phyloP scores from a whole-genome alignment of 83 land plant species.

The Diphasiastrum complanatum region DNA sequence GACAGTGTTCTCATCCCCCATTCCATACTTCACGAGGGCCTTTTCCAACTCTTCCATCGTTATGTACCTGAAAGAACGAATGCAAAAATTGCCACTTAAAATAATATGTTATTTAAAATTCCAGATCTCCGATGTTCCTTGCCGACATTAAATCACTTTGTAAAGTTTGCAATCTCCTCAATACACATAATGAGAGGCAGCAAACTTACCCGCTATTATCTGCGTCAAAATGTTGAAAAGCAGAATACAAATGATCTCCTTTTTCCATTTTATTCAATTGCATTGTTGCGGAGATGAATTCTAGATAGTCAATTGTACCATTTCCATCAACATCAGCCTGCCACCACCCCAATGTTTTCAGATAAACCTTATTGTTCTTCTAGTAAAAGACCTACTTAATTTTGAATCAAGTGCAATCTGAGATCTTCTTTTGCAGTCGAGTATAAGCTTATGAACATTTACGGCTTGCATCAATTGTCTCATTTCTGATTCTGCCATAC shows the following conservation, averaged over 20 bases:
- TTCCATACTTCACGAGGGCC: constrained; percentile 69
- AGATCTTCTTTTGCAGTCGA: neutral
- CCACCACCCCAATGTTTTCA: too few species aligned
- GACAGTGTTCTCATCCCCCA: constrained; percentile 79
- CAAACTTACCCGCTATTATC: constrained; percentile 27
- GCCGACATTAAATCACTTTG: too few species aligned
- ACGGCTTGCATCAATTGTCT: constrained; percentile 88
- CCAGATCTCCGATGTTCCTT: too few species aligned
- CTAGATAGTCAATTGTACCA: constrained; percentile 77
- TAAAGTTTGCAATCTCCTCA: too few species aligned
- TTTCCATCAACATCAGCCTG: constrained; percentile 96
- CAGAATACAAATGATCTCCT: constrained; percentile 23
- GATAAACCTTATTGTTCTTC: too few species aligned
- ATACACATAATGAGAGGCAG: constrained; percentile 65
- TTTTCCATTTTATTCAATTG: constrained; percentile 60
- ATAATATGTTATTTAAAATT: too few species aligned
- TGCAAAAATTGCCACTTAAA: too few species aligned
- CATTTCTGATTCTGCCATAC: constrained; percentile 68
- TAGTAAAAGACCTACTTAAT: too few species aligned
- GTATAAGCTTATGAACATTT: neutral
- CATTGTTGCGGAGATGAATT: constrained; percentile 84
- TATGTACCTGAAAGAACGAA: constrained; percentile 47
- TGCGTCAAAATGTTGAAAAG: constrained; percentile 22
- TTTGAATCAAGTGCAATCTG: too few species aligned
- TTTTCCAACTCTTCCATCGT: constrained; percentile 77